Evolutionary conservation across 1,139 yeast genomes (phyloP), one percentile per base, ranked within the genome.

Genomic region (Entelexis sorbosivorans): DNA sequence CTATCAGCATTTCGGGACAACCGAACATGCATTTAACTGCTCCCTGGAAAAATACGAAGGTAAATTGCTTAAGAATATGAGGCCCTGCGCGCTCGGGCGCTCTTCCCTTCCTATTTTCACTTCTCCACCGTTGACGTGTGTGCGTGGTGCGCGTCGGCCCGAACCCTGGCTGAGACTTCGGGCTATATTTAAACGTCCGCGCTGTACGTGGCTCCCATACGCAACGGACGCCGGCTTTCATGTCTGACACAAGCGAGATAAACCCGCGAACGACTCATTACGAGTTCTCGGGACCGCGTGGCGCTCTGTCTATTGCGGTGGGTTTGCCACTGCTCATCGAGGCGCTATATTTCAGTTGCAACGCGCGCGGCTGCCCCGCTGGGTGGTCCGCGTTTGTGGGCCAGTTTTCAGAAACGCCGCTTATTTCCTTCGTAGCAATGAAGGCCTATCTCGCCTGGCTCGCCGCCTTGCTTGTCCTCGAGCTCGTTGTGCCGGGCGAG

Each of bases 231-330:
- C 38, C 19, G 31, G 31, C 14, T 34, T 13, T 11, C 16, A 38
- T 33, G 38, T 39, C 40, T 10, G 45, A 39, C 2, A 46, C 44
- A 19, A 29, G 39, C 17, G 48, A 45, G 50, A 39, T 58, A 45
- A 89, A 89, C 63, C 96, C 96, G 4, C 66, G 60, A 44, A 86
- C 96, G 0, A 72, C 67, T 11, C 77, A 80, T 49, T 70, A 71
- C 54, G 97, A 91, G 66, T 91, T 91, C 66, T 73, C 75, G 34
- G 98, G 98, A 0, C 68, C 76, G 9, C 66, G 76, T 0, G 98
- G 98, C 3, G 87, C 93, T 0, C 47, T 78, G 4, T 75, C 73
- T 6, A 77, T 91, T 50, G 71, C 91, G 0, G 22, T 79, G 1
- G 82, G 82, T 0, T 72, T 91, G 33, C 96, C 96, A 0, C 44